These are phyloP conservation scores for Desmodesmus armatus DNA, from an alignment of 139 green algal genomes.

Conservation along the genomic window DNA sequence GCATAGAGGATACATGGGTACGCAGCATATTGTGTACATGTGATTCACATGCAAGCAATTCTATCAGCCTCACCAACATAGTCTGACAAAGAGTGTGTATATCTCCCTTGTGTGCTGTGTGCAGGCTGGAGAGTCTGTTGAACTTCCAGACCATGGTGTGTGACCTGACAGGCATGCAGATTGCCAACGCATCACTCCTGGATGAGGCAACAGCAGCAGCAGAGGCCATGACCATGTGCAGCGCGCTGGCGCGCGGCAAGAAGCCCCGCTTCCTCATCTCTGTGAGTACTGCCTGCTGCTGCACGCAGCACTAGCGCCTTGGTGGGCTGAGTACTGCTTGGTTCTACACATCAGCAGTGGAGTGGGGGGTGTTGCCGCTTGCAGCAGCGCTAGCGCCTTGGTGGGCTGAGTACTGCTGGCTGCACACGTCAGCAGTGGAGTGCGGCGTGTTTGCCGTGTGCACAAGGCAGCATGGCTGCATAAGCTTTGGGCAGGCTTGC, in stretches of 20 bases:
- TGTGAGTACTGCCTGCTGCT: constrained; percentile 49
- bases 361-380: neutral
- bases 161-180: constrained; percentile 95
- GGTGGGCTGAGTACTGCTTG: neutral
- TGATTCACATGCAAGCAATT: no score
- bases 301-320: neutral
- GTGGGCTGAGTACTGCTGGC: neutral
- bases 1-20: no score
- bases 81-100: no score
- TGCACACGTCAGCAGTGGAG: no score
- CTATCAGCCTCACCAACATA: no score
- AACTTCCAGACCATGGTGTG: constrained; percentile 99
- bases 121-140: constrained; percentile 96
- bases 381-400: neutral
- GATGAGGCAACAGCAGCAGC: constrained; percentile 98
- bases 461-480: no score
- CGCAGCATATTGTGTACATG: no score
- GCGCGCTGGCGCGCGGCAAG: constrained; percentile 93
- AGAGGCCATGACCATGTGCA: constrained; percentile 99
- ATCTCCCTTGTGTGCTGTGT: neutral
- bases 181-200: constrained; percentile 96
- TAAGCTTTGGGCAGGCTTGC: no score
- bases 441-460: no score
- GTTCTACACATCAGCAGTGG: no score
- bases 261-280: constrained; percentile 98